Evolutionary conservation across 108 stramenopile genomes (phyloP), one percentile per base, ranked within the genome.

Genomic region (Skeletonema costatum): DNA sequence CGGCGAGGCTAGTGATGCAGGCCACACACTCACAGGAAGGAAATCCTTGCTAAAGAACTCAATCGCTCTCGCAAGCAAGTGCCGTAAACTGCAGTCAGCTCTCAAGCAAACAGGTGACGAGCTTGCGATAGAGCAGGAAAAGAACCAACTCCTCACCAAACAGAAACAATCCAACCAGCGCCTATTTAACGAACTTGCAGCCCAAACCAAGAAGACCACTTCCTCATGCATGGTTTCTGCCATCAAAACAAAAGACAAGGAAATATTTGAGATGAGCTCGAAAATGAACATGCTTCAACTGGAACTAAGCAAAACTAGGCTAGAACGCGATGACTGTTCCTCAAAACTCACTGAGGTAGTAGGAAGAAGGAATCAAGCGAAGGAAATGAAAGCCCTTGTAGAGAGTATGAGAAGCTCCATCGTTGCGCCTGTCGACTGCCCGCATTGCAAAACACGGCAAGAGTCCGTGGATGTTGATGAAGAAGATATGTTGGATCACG

Each of bases 181-280:
- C 21, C 56, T 77, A 29, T 64, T 71, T 59, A 25, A 77, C 13
- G 71, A 82, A 32, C 60, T 82, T 30, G 53, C 60, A 14, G 38
- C 32, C n/a, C 38, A 74, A 46, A 78, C 64, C 42, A 71, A 78
- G 30, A 82, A 82, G 31, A 72, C 46, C 2, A 64, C 81, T 17
- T 77, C 81, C 6, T 71, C 70, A 31, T 82, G 77, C 71, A 77
- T 82, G 16, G 32, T 82, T 39, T 73, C 76, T 36, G 63, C 76
- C 3, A 41, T 77, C 14, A 72, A 77, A 36, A 56, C 70, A 48
- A 53, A 76, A 44, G 81, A 82, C 46, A 19, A 51, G 2, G 81
- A 82, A 65, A 67, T 82, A 68, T 32, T 35, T 25, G 39, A 72
- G 25, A 33, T 82, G 14, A 72, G 35, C 50, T 58, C 71, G 5